Evolutionary conservation across 2,329 filamentous ascomycete species (phyloP).

Genomic region (Fusarium tupiense): DNA sequence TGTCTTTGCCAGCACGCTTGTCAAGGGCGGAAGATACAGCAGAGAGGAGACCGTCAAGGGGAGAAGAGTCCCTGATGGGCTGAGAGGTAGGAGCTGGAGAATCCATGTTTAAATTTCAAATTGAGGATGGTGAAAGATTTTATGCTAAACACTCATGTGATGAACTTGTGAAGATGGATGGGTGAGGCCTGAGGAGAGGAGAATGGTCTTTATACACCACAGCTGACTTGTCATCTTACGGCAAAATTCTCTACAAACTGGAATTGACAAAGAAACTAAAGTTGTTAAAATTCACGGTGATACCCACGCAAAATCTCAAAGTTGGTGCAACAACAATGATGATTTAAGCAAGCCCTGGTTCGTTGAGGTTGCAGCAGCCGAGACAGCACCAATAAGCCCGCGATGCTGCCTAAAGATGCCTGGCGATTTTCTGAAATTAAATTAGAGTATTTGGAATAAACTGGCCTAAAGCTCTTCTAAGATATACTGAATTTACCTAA

Average conservation of each 20-base stretch:
- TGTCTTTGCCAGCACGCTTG: neutral
- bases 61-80: accelerated
- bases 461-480: too few relatives aligned
- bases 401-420: neutral
- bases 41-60: neutral
- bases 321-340: neutral
- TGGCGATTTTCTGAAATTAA: neutral
- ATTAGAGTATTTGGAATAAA: too few relatives aligned
- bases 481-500: accelerated
- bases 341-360: neutral
- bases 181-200: neutral
- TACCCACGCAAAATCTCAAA: neutral
- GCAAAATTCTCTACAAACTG: accelerated
- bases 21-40: neutral
- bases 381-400: neutral
- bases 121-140: too few relatives aligned
- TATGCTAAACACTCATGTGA: neutral
- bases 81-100: neutral
- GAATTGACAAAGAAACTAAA: accelerated
- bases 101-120: too few relatives aligned
- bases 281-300: neutral
- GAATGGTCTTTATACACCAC: neutral
- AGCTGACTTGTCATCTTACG: too few relatives aligned
- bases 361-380: neutral
- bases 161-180: neutral